phyloP scores from a whole-genome alignment of 2,329 filamentous ascomycete species.

The Pseudocercospora cruenta region DNA sequence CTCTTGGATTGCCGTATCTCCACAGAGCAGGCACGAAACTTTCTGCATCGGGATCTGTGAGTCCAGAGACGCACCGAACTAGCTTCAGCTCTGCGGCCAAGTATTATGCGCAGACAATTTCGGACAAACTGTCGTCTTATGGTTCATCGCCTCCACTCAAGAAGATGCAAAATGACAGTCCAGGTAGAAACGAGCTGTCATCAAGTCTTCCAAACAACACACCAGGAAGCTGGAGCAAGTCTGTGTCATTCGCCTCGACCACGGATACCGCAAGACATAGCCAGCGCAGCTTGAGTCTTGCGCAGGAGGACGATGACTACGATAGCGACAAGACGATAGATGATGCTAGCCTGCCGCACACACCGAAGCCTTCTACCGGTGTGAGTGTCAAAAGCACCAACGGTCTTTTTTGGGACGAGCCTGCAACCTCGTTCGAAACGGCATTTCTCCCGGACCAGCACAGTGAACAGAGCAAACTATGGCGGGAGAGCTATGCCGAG shows the following conservation, averaged over 20 bases:
- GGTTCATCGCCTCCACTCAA: conserved; percentile 38
- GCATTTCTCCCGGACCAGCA: conserved; percentile 56
- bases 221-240: conserved; percentile 52
- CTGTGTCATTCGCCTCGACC: conserved; percentile 41
- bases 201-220: conserved; percentile 34
- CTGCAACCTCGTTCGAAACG: conserved; percentile 38
- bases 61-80: conserved; percentile 38
- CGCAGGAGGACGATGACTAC: conserved; percentile 35
- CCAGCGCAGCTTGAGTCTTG: conserved; percentile 36
- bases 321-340: conserved; percentile 41
- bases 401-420: conserved; percentile 59
- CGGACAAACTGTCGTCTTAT: conserved; percentile 38
- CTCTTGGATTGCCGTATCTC: conserved; percentile 29
- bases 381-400: conserved; percentile 61
- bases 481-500: conserved; percentile 61
- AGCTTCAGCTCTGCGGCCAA: conserved; percentile 40
- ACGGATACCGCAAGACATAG: conserved; percentile 38
- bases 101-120: conserved; percentile 40
- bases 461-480: conserved; percentile 54
- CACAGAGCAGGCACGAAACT: conserved; percentile 28
- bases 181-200: conserved; percentile 34
- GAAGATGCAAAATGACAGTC: conserved; percentile 30
- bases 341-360: conserved; percentile 41
- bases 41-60: conserved; percentile 35
- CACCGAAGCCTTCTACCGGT: conserved; percentile 34